Percentiles rank a stretch among this genome's conserved stretches.
These are phyloP conservation scores for Mycena vitilis DNA, from an alignment of 768 basidiomycete genomes.

Conservation along the genomic window DNA sequence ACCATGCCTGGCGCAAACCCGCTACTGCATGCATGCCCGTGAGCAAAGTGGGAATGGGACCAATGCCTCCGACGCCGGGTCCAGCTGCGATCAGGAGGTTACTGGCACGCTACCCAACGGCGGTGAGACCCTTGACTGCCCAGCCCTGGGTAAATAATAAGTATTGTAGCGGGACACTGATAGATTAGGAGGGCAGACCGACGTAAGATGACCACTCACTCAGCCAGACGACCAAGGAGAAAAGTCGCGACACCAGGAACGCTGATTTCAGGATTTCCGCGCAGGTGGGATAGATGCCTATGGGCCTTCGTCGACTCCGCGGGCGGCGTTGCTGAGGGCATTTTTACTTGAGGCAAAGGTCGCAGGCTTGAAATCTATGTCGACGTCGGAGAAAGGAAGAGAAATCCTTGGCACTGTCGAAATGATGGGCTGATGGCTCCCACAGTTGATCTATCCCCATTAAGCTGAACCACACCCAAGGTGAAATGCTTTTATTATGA, in stretches of 20 bases:
- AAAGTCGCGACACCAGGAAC: conserved; percentile 11
- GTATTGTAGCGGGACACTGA: conserved; percentile 34
- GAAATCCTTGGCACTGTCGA: too few species aligned
- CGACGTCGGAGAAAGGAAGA: too few species aligned
- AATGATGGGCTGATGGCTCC: too few species aligned
- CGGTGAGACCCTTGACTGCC: conserved; percentile 32
- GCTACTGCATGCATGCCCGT: conserved; percentile 35
- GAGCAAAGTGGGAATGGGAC: conserved; percentile 28
- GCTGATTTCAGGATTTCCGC: conserved; percentile 3
- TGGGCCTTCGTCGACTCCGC: background rate
- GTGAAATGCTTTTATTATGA: too few species aligned
- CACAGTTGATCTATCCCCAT: too few species aligned
- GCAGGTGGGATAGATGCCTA: background rate
- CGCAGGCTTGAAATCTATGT: too few species aligned
- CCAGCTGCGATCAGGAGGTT: conserved; percentile 18
- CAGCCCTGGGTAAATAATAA: conserved; percentile 31
- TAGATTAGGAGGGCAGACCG: background rate
- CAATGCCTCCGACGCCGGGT: conserved; percentile 26
- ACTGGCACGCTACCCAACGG: conserved; percentile 32
- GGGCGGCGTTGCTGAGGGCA: background rate
- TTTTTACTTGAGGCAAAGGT: background rate
- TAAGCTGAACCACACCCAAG: too few species aligned
- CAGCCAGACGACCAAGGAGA: conserved; percentile 18
- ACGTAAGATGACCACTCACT: conserved; percentile 10
- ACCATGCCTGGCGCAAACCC: conserved; percentile 25